Evolutionary conservation across 176 grass and related monocot species (phyloP).

Genomic region (Guadua angustifolia): DNA sequence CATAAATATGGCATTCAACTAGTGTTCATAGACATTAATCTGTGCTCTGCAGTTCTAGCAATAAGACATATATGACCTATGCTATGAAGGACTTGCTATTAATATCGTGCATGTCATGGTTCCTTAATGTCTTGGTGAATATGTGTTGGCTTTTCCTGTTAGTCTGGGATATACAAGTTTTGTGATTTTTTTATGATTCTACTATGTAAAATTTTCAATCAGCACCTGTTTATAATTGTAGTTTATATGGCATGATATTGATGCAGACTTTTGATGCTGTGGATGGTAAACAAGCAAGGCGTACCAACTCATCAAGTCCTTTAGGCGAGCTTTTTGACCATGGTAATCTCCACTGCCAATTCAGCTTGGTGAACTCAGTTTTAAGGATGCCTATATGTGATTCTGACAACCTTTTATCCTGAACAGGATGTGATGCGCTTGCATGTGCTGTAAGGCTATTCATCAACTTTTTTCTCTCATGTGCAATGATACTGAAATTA

Average conservation of each 20-base stretch:
- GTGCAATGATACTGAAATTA: slow-evolving; percentile 16
- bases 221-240: not conserved
- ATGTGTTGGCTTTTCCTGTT: not conserved
- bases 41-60: not conserved
- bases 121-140: not conserved
- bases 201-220: slow-evolving; percentile 3
- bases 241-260: not conserved
- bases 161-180: not conserved
- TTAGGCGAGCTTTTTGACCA: slow-evolving; percentile 99
- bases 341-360: slow-evolving; percentile 55
- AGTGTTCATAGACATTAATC: not conserved
- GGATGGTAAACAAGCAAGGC: slow-evolving; percentile 98
- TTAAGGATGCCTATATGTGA: slow-evolving; percentile 23
- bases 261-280: slow-evolving; percentile 98
- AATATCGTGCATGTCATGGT: slow-evolving; percentile 8
- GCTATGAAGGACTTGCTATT: slow-evolving; percentile 7
- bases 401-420: slow-evolving; percentile 39
- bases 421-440: slow-evolving; percentile 92
- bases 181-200: not conserved
- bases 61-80: not conserved
- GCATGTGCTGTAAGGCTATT: slow-evolving; percentile 86
- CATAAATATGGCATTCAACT: not conserved
- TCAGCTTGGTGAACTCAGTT: slow-evolving; percentile 12
- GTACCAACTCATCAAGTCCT: slow-evolving; percentile 97
- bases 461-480: not conserved